Evolutionary conservation across 1,284 basidiomycete genomes (phyloP), one percentile per base, ranked within the genome.

Genomic region (Cryptococcus sp.): DNA sequence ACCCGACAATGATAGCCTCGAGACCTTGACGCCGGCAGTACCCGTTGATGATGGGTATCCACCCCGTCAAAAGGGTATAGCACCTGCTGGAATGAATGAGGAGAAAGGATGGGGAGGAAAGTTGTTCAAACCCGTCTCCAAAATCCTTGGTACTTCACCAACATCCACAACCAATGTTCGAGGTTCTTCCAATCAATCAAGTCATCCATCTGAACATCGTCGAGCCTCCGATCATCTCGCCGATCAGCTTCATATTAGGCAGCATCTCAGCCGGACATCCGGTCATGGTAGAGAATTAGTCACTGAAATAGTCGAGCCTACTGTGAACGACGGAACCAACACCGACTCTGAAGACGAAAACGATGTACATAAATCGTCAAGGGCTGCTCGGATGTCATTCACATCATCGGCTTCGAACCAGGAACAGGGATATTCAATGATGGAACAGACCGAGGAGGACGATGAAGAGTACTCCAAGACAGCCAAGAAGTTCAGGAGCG

Each of bases 401-500:
- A 44, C 59, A 4, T 56, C 62, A 7, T 51, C 48, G 24, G 41
- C 36, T 4, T 60, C 55, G n/a, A 53, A 16, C 16, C 11, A 19
- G 16, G 41, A 43, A 19, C 41, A 43, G 41, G 87, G 90, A 58
- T 75, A 78, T 32, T 85, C 85, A 45, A 78, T 81, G 53, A 77
- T 79, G 45, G 86, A 87, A 56, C 87, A 52, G 37, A 65, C 54
- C 34, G 64, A 59, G 56, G 64, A 48, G 42, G 65, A 54, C 5
- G 44, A 58, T n/a, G 21, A 55, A n/a, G 67, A 66, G 40, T 64
- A 65, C 19, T 50, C 54, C 21, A 68, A 71, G 45, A 67, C 61
- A 9, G 59, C 56, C 1, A 50, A 53, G 32, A 71, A 89, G 71
- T 93, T 93, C 70, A 82, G 83, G 50, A 69, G 74, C 23, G 80